These are phyloP conservation scores for Kwoniella sp. DNA, from an alignment of 768 basidiomycete species.

Conservation along the genomic window DNA sequence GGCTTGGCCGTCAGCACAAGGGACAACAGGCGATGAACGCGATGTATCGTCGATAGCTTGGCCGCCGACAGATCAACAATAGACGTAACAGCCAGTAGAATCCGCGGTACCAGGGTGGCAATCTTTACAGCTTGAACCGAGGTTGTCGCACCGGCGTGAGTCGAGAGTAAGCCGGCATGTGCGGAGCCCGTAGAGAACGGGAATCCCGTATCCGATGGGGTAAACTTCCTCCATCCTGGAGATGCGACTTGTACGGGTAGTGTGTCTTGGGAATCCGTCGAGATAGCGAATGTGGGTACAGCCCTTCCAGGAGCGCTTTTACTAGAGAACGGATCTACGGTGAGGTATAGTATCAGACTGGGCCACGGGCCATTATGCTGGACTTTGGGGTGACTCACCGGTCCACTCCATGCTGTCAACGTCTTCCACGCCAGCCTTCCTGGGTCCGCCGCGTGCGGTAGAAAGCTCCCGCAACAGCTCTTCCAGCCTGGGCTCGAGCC, in stretches of 20 bases:
- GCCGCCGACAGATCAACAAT: slow-evolving; percentile 53
- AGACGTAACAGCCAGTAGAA: slow-evolving; percentile 63
- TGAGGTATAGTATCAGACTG: no score
- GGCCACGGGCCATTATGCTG: neutral
- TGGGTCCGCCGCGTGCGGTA: slow-evolving; percentile 18
- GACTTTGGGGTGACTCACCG: slow-evolving; percentile 2
- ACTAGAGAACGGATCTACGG: slow-evolving; percentile 10
- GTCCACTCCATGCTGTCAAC: slow-evolving; percentile 12
- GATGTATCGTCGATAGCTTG: slow-evolving; percentile 53
- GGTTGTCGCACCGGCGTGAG: slow-evolving; percentile 57
- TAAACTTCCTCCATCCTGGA: slow-evolving; percentile 35
- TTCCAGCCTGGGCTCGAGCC: slow-evolving; percentile 66
- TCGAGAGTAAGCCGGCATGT: slow-evolving; percentile 49
- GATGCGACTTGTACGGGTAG: slow-evolving; percentile 14
- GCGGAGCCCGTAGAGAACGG: slow-evolving; percentile 10
- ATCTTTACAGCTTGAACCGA: slow-evolving; percentile 57
- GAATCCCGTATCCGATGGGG: slow-evolving; percentile 20
- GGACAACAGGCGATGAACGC: slow-evolving; percentile 58
- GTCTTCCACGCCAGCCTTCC: slow-evolving; percentile 5
- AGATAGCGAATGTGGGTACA: slow-evolving; percentile 22
- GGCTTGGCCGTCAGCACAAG: slow-evolving; percentile 60
- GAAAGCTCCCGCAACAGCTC: slow-evolving; percentile 52
- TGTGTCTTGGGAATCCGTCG: slow-evolving; percentile 13
- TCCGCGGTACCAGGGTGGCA: slow-evolving; percentile 61
- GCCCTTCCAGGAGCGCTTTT: slow-evolving; percentile 2